Evolutionary conservation across 208 protist species (phyloP).

Genomic region (Lotmaria passim): DNA sequence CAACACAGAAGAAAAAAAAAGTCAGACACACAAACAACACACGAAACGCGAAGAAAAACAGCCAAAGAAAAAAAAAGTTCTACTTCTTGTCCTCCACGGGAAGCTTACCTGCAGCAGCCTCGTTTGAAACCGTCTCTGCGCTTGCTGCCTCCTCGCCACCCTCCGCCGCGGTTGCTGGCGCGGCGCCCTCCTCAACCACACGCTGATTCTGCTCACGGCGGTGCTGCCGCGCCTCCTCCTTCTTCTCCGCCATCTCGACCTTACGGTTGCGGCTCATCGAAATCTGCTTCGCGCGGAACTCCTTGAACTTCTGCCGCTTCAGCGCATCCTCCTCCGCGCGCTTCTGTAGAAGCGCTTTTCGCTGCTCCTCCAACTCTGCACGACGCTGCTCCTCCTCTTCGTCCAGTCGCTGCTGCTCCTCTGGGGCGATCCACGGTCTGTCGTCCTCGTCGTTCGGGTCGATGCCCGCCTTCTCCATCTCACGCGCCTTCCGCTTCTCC

Average conservation of each 20-base stretch:
- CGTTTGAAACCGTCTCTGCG: background rate
- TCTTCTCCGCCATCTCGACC: slow-evolving; percentile 49
- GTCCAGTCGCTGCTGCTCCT: slow-evolving; percentile 78
- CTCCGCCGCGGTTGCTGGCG: slow-evolving; percentile 11
- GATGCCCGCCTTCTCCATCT: slow-evolving; percentile 76
- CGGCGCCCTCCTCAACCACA: slow-evolving; percentile 18
- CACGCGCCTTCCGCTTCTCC: slow-evolving; percentile 71
- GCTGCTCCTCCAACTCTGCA: slow-evolving; percentile 61
- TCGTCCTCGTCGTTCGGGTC: slow-evolving; percentile 65
- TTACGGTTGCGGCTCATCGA: slow-evolving; percentile 79
- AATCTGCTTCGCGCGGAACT: slow-evolving; percentile 76
- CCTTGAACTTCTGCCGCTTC: slow-evolving; percentile 76
- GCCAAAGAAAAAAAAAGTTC: background rate
- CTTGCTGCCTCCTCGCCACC: background rate
- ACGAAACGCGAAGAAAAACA: background rate
- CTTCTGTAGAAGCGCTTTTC: slow-evolving; percentile 56
- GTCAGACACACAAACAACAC: background rate
- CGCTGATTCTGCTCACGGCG: slow-evolving; percentile 37
- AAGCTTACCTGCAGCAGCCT: background rate
- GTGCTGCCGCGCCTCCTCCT: slow-evolving; percentile 41
- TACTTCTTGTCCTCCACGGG: slow-evolving; percentile 1
- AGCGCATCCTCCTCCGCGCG: slow-evolving; percentile 65
- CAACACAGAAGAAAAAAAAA: too few species aligned
- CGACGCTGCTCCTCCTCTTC: slow-evolving; percentile 57
- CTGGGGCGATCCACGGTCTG: slow-evolving; percentile 65